Evolutionary conservation across 2,329 filamentous ascomycete genomes (phyloP), one percentile per base, ranked within the genome.

Genomic region (Fusarium sp.): DNA sequence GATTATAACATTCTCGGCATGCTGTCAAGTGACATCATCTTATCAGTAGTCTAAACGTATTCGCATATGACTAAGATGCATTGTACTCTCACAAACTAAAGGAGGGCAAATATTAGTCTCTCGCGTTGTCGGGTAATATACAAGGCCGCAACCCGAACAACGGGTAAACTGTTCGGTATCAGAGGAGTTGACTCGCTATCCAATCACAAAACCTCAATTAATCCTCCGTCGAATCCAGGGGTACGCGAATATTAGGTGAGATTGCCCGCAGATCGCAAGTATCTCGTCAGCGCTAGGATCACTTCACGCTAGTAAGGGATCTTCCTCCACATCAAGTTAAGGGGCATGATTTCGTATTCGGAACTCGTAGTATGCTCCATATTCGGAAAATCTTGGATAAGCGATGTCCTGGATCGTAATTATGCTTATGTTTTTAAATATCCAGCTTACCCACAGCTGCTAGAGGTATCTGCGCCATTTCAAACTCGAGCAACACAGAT

Each of bases 341-440:
- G 58, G 56, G 43, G 58, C 20, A 46, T 26, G 7, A 4, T 10
- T 36, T 62, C 58, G 58, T 62, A 62, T 62, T 62, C 58, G 58
- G 40, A 59, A 17, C 17, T 1, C 11, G 20, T 5, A 30, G 20
- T 1, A 48, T 48, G 47, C 8, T 10, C 15, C 1, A 9, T 12
- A 23, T 15, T 23, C 9, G 26, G 26, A 21, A 47, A 43, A 47
- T 38, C 32, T 46, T 24, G 23, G 47, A 61, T 46, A 38, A 54
- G 47, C 56, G 14, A 46, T 14, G 24, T 9, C 9, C 21, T 7
- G 2, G 10, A 32, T 21, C 10, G 26, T 12, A 28, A 34, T n/a
- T n/a, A 9, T 7, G 32, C 32, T n/a, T 34, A 34, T 8, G n/a
- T 36, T 9, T 9, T 36, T 36, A 36, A 36, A 36, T 36, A 36